Evolutionary conservation across 2,329 filamentous ascomycete genomes (phyloP).

Genomic region (Rugonectria rugulosa): DNA sequence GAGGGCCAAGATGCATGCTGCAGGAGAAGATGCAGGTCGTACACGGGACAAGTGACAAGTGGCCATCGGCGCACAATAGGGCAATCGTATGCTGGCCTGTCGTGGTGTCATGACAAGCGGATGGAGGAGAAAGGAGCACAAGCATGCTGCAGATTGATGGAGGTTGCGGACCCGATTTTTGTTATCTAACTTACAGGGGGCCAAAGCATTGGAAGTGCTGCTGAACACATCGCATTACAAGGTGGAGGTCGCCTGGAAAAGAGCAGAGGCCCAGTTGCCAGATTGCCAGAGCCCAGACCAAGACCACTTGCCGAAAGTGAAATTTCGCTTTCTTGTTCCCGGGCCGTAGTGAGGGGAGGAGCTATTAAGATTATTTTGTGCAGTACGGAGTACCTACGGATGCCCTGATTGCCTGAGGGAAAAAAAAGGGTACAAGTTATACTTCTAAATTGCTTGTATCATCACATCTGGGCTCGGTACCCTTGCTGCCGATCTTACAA

Average conservation of each 20-base stretch:
- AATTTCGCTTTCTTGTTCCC: conserved; percentile 20
- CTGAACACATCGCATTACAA: too few species aligned
- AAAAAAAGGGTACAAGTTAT: too few species aligned
- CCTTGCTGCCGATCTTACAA: conserved; percentile 18
- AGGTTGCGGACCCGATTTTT: not conserved
- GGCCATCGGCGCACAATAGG: not conserved
- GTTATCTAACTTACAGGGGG: not conserved
- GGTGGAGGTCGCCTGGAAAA: too few species aligned
- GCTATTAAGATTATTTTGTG: conserved; percentile 3
- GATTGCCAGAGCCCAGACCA: not conserved
- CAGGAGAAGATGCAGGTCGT: not conserved
- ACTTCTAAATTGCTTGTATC: conserved; percentile 14
- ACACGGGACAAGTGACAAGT: not conserved
- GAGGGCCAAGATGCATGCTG: not conserved
- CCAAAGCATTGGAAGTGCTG: too few species aligned
- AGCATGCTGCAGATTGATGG: not conserved
- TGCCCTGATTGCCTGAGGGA: too few species aligned
- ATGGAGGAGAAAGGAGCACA: too few species aligned
- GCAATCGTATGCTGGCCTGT: not conserved
- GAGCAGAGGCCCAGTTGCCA: too few species aligned
- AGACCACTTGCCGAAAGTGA: too few species aligned
- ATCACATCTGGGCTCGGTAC: conserved; percentile 7
- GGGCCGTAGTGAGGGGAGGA: conserved; percentile 13
- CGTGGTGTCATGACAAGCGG: not conserved
- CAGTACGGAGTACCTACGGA: conserved; percentile 13